Conservation (phyloP, 306 rosid species). For the Herpetospermum pedunculosum region DNA sequence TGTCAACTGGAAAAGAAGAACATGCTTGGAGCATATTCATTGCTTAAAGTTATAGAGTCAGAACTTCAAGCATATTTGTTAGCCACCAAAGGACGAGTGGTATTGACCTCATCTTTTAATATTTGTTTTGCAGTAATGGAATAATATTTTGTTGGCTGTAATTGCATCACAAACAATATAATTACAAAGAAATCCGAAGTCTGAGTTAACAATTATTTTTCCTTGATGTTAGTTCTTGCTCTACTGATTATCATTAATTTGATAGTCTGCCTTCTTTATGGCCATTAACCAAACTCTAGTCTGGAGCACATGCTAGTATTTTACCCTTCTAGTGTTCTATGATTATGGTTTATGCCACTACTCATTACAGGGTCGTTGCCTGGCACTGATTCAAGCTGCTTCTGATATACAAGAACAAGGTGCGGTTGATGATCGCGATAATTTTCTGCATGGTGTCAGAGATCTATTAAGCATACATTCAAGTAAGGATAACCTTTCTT, state of each 20-base stretch:
- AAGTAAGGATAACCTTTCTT: conserved; percentile 32
- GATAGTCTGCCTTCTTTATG: neutral
- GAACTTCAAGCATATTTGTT: conserved; percentile 80
- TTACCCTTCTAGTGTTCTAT: neutral
- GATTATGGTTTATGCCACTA: conserved; percentile 8
- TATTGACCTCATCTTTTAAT: conserved; percentile 20
- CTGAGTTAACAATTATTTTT: neutral
- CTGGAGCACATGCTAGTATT: neutral
- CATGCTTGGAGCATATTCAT: conserved; percentile 87
- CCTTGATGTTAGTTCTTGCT: neutral
- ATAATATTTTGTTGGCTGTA: neutral
- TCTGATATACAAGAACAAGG: conserved; percentile 94
- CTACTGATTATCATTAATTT: neutral
- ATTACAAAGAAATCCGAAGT: neutral
- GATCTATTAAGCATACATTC: conserved; percentile 89
- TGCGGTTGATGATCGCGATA: conserved; percentile 89
- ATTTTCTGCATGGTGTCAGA: conserved; percentile 88
- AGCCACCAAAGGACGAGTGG: conserved; percentile 93
- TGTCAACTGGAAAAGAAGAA: conserved; percentile 92
- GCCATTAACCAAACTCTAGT: neutral
- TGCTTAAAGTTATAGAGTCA: conserved; percentile 85
- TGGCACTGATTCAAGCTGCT: conserved; percentile 83
- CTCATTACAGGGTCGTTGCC: conserved; percentile 60
- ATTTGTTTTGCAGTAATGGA: conserved; percentile 6
- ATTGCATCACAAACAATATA: neutral